phyloP scores from a whole-genome alignment of 495 filamentous ascomycete genomes.

The Aspergillus steynii region DNA sequence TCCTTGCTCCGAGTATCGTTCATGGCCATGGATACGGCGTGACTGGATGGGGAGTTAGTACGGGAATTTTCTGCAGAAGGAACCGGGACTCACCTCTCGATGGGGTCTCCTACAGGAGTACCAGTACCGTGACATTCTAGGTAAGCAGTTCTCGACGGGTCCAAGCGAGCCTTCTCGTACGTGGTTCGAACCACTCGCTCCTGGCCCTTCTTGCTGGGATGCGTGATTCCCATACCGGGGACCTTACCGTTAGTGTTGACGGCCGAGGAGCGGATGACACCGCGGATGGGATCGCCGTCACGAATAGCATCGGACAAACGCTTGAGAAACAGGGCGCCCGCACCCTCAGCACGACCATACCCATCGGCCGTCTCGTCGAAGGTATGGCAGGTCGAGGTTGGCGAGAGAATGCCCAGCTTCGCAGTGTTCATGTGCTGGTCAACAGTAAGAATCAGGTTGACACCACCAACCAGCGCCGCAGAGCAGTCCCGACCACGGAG shows the following conservation, averaged over 20 bases:
- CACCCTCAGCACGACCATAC: slow-evolving; percentile 41
- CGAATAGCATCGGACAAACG: slow-evolving; percentile 31
- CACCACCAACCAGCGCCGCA: slow-evolving; percentile 32
- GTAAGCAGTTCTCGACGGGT: slow-evolving; percentile 19
- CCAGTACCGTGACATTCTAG: slow-evolving; percentile 47
- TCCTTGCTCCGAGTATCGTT: not conserved
- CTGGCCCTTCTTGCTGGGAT: slow-evolving; percentile 27
- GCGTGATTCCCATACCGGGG: slow-evolving; percentile 19
- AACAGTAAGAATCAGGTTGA: slow-evolving; percentile 32
- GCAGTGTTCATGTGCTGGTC: slow-evolving; percentile 22
- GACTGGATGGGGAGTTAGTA: not conserved
- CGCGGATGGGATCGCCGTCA: slow-evolving; percentile 36
- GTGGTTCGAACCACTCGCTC: slow-evolving; percentile 21
- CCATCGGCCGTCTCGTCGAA: slow-evolving; percentile 38
- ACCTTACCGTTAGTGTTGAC: slow-evolving; percentile 47
- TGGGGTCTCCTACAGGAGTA: slow-evolving; percentile 16
- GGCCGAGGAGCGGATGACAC: slow-evolving; percentile 39
- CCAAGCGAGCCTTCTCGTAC: slow-evolving; percentile 29
- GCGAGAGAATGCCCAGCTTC: slow-evolving; percentile 10
- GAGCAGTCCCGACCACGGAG: slow-evolving; percentile 36
- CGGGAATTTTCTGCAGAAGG: no score
- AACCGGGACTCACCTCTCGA: not conserved
- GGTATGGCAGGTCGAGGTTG: slow-evolving; percentile 25
- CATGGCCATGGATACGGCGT: slow-evolving; percentile 13
- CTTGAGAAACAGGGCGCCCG: slow-evolving; percentile 35